phyloP scores from a whole-genome alignment of 352 stramenopile species.

The Globisporangium spiculum region DNA sequence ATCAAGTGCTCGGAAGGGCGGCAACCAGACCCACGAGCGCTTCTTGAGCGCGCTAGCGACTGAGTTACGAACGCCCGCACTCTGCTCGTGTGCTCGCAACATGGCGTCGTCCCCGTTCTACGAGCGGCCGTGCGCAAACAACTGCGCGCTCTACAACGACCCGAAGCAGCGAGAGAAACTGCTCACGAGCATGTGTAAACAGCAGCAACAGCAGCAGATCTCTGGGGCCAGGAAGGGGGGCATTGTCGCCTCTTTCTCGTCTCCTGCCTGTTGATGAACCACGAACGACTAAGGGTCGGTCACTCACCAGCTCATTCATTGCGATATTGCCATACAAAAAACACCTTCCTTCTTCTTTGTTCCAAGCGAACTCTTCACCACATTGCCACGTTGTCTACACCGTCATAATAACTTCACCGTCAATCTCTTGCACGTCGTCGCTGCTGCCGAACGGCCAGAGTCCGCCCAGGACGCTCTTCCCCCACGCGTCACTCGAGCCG shows the following conservation, averaged over 20 bases:
- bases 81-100: conserved; percentile 48
- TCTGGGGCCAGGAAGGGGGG: not conserved
- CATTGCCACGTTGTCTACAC: conserved; percentile 38
- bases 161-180: conserved; percentile 57
- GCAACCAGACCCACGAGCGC: conserved; percentile 28
- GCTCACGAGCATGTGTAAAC: conserved; percentile 54
- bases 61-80: conserved; percentile 44
- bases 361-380: conserved; percentile 8
- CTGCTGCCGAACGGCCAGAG: conserved; percentile 46
- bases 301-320: not conserved
- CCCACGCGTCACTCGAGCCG: conserved; percentile 30
- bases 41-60: conserved; percentile 49
- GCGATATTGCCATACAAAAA: not conserved
- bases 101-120: conserved; percentile 17
- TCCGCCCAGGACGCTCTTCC: conserved; percentile 39
- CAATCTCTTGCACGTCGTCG: conserved; percentile 31
- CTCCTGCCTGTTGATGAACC: conserved; percentile 2
- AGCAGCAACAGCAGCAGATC: conserved; percentile 33
- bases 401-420: conserved; percentile 82
- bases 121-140: conserved; percentile 52
- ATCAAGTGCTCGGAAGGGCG: conserved; percentile 9
- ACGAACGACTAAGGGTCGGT: not conserved
- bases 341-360: not conserved
- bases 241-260: not conserved
- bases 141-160: conserved; percentile 67